phyloP scores from a whole-genome alignment of 225 moss, liverwort and hornwort genomes.

The Climacium dendroides region DNA sequence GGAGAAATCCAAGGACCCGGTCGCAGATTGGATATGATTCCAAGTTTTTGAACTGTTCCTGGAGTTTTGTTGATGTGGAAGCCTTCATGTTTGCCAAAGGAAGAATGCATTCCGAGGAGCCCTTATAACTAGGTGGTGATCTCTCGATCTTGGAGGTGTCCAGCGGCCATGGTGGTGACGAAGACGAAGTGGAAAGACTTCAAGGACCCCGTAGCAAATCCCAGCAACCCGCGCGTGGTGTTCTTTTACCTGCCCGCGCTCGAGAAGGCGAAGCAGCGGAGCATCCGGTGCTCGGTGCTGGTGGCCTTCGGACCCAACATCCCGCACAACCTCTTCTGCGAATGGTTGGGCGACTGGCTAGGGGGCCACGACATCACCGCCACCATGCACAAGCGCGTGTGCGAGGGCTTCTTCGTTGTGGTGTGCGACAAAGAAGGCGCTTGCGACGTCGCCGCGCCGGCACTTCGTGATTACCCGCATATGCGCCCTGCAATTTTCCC shows the following conservation, averaged over 20 bases:
- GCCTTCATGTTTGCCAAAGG: background rate
- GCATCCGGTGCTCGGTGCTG: conserved; percentile 27
- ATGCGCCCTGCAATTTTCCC: conserved; percentile 36
- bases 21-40: background rate
- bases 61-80: background rate
- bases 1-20: conserved; percentile 15
- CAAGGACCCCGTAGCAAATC: conserved; percentile 9
- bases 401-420: conserved; percentile 40
- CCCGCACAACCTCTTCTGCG: conserved; percentile 28
- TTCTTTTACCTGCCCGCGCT: conserved; percentile 39
- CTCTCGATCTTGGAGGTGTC: background rate
- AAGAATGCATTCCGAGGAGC: background rate
- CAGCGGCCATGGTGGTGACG: conserved; percentile 7
- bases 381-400: conserved; percentile 48
- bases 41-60: background rate
- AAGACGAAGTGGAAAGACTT: conserved; percentile 23
- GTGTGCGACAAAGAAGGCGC: conserved; percentile 47
- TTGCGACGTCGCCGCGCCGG: conserved; percentile 14
- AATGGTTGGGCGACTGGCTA: conserved; percentile 36
- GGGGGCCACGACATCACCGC: conserved; percentile 18
- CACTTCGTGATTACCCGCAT: conserved; percentile 16
- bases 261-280: conserved; percentile 37
- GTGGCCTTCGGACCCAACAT: conserved; percentile 32
- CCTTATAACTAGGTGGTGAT: background rate
- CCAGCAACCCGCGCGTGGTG: conserved; percentile 23